These are phyloP conservation scores for Penicillium sp. DNA, from an alignment of 2,329 filamentous ascomycete species.

Conservation along the genomic window DNA sequence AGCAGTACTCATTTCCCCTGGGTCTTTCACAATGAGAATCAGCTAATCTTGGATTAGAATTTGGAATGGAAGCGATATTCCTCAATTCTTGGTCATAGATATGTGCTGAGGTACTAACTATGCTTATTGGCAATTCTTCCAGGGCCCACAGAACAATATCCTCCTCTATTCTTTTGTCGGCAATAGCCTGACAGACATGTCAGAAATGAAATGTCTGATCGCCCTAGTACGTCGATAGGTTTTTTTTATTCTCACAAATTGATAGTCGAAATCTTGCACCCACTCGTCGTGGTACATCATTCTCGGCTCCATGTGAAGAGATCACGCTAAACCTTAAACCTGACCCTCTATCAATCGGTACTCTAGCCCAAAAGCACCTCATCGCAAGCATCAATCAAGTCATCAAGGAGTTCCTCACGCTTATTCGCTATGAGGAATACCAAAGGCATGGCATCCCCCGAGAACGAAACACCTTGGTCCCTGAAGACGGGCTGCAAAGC, in stretches of 20 bases:
- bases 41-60: no score
- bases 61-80: no score
- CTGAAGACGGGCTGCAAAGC: not conserved
- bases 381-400: slow-evolving; percentile 20
- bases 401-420: slow-evolving; percentile 15
- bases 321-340: slow-evolving; percentile 17
- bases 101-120: no score
- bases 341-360: not conserved
- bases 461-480: slow-evolving; percentile 1
- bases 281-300: not conserved
- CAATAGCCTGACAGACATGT: no score
- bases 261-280: not conserved
- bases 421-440: slow-evolving; percentile 6
- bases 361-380: slow-evolving; percentile 21
- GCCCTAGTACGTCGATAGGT: not conserved
- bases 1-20: no score
- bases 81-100: no score
- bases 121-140: no score
- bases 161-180: no score
- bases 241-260: no score
- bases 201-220: no score
- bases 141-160: no score
- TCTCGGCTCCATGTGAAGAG: not conserved
- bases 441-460: not conserved
- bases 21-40: no score